A percentile compares a stretch with the other conserved stretches of the same genome.
Conservation (phyloP, 352 stramenopile genomes). For the Pythium oligandrum region DNA sequence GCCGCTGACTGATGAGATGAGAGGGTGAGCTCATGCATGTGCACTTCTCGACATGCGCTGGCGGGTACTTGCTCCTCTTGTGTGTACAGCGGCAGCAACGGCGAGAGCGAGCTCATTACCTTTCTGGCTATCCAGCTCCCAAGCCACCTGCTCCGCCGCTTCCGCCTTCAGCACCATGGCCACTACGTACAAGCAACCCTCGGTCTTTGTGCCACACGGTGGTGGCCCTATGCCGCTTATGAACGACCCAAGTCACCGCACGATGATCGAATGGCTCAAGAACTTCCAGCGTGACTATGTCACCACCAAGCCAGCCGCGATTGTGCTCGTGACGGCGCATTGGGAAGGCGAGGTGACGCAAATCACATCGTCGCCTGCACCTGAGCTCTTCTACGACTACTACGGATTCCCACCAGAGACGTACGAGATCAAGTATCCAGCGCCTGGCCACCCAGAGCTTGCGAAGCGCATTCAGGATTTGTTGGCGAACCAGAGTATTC, state of each 20-base stretch:
- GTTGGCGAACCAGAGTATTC: constrained; percentile 45
- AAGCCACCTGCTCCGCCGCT: neutral
- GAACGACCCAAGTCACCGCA: constrained; percentile 29
- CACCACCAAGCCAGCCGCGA: constrained; percentile 38
- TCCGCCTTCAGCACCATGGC: constrained; percentile 1
- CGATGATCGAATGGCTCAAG: constrained; percentile 37
- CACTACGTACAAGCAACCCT: constrained; percentile 12
- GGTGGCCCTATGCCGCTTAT: constrained; percentile 61
- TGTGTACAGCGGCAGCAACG: neutral
- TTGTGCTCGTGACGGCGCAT: constrained; percentile 87
- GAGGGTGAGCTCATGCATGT: neutral
- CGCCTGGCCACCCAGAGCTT: constrained; percentile 64
- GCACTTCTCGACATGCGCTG: neutral
- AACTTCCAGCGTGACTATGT: constrained; percentile 29
- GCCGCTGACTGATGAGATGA: neutral
- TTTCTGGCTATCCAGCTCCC: neutral
- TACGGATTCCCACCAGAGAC: constrained; percentile 80
- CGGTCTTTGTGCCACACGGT: constrained; percentile 36
- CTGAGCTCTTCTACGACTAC: constrained; percentile 88
- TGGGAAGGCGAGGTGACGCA: constrained; percentile 50
- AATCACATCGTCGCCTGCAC: constrained; percentile 42
- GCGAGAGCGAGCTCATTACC: neutral
- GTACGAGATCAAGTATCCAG: constrained; percentile 84
- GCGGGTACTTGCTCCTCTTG: neutral
- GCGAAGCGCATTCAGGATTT: constrained; percentile 61